These are phyloP conservation scores for Viridothelium virens DNA, from an alignment of 495 filamentous ascomycete genomes.

Conservation along the genomic window DNA sequence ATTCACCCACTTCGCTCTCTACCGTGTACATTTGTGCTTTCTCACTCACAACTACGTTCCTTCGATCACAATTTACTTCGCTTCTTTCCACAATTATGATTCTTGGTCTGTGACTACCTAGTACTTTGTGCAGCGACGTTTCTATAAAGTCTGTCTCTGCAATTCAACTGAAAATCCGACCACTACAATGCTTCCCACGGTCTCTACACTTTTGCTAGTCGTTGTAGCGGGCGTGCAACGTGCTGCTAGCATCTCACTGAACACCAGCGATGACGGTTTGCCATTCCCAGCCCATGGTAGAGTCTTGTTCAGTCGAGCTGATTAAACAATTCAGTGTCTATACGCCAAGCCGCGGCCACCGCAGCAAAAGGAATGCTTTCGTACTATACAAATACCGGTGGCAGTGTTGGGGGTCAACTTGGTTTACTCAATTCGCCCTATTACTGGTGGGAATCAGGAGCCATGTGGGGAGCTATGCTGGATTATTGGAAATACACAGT, in stretches of 20 bases:
- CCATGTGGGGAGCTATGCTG: constrained; percentile 20
- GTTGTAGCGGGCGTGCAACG: not conserved
- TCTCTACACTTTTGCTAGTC: not conserved
- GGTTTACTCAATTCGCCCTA: constrained; percentile 27
- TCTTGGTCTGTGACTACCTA: constrained; percentile 5
- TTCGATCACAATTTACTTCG: not conserved
- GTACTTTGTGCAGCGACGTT: not conserved
- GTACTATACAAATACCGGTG: constrained; percentile 21
- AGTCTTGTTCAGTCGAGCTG: not conserved
- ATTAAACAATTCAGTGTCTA: constrained; percentile 16
- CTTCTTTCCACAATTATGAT: not conserved
- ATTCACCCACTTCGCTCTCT: not conserved
- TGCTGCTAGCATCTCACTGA: not conserved
- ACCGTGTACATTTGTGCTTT: not conserved
- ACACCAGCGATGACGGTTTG: constrained; percentile 4
- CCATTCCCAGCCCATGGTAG: not conserved
- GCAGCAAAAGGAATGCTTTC: constrained; percentile 22
- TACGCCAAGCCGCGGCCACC: constrained; percentile 17
- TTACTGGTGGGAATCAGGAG: constrained; percentile 34
- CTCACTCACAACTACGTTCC: not conserved
- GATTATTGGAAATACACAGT: constrained; percentile 26
- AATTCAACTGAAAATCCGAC: not conserved
- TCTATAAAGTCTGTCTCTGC: not conserved
- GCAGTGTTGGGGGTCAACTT: constrained; percentile 12
- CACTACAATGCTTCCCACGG: not conserved